A percentile compares a stretch with the other conserved stretches of the same genome.
Evolutionary conservation across 192 early-diverging fungal species (phyloP).

Genomic region (Geranomyces variabilis): DNA sequence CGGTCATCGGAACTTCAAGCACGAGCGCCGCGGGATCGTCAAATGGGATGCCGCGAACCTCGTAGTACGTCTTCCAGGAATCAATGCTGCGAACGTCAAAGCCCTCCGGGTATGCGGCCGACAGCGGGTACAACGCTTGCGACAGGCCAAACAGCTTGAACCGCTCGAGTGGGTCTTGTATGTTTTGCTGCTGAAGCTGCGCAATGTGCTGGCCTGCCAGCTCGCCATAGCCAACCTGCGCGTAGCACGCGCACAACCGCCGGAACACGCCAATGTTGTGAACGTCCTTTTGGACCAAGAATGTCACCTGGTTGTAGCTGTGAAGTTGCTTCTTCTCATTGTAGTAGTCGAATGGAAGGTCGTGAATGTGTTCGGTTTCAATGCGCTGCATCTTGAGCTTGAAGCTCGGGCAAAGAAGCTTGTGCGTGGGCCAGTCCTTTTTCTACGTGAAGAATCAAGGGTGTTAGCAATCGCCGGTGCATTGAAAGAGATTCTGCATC

Average conservation of each 20-base stretch:
- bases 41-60: slow-evolving; percentile 38
- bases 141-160: slow-evolving; percentile 51
- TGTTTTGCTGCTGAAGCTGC: slow-evolving; percentile 30
- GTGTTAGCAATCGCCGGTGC: too few species aligned
- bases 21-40: slow-evolving; percentile 52
- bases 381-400: slow-evolving; percentile 51
- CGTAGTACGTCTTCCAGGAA: slow-evolving; percentile 50
- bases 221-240: slow-evolving; percentile 50
- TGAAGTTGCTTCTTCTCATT: slow-evolving; percentile 46
- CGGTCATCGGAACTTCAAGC: slow-evolving; percentile 55
- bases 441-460: slow-evolving; percentile 34
- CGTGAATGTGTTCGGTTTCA: slow-evolving; percentile 46
- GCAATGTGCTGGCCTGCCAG: slow-evolving; percentile 42
- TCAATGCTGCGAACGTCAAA: slow-evolving; percentile 39
- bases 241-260: slow-evolving; percentile 55
- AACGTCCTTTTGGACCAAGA: slow-evolving; percentile 46
- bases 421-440: slow-evolving; percentile 60
- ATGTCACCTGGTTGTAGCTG: slow-evolving; percentile 54
- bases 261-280: slow-evolving; percentile 60
- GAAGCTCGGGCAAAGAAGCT: slow-evolving; percentile 46
- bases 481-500: too few species aligned
- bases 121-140: slow-evolving; percentile 49
- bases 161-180: slow-evolving; percentile 37
- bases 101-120: slow-evolving; percentile 35
- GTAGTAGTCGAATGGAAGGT: slow-evolving; percentile 58